A percentile compares a stretch with the other conserved stretches of the same genome.
These are phyloP conservation scores for Starmerella sirachaensis DNA, from an alignment of 805 yeast genomes.

Conservation along the genomic window DNA sequence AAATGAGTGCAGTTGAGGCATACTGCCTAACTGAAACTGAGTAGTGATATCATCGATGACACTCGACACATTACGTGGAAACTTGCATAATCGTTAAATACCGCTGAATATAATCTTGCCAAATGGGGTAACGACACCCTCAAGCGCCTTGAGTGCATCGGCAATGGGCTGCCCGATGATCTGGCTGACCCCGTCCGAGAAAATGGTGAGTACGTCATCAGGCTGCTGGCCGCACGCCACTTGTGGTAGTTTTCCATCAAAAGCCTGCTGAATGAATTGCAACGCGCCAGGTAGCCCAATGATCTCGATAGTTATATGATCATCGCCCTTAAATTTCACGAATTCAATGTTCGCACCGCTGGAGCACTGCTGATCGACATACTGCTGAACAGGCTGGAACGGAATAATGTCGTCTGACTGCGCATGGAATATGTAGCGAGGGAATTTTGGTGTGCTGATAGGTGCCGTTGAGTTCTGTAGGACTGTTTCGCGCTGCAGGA, in stretches of 20 bases:
- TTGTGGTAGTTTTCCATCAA: conserved; percentile 4
- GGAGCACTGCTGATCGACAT: conserved; percentile 8
- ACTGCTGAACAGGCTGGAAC: conserved; percentile 13
- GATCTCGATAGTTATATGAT: conserved; percentile 2
- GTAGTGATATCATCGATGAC: too few species aligned
- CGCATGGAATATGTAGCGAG: conserved; percentile 22
- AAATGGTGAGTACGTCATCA: conserved; percentile 2
- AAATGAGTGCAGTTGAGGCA: too few species aligned
- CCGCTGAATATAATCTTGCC: conserved; percentile 4
- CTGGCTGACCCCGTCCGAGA: not conserved
- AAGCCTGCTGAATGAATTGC: conserved; percentile 10
- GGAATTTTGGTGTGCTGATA: conserved; percentile 19
- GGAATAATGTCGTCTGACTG: conserved; percentile 20
- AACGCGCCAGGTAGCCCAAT: conserved; percentile 6
- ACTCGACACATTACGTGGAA: too few species aligned
- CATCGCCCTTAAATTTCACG: conserved; percentile 3
- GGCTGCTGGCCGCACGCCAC: conserved; percentile 3
- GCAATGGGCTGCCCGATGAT: conserved; percentile 4
- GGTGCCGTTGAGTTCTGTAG: not conserved
- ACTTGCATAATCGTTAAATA: too few species aligned
- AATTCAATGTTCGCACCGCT: conserved; percentile 9
- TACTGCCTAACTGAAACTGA: too few species aligned
- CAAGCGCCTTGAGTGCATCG: not conserved
- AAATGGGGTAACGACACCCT: conserved; percentile 4
- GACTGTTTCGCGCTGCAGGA: not conserved